Evolutionary conservation across 495 filamentous ascomycete species (phyloP).

Genomic region (Aspergillus heteromorphus): DNA sequence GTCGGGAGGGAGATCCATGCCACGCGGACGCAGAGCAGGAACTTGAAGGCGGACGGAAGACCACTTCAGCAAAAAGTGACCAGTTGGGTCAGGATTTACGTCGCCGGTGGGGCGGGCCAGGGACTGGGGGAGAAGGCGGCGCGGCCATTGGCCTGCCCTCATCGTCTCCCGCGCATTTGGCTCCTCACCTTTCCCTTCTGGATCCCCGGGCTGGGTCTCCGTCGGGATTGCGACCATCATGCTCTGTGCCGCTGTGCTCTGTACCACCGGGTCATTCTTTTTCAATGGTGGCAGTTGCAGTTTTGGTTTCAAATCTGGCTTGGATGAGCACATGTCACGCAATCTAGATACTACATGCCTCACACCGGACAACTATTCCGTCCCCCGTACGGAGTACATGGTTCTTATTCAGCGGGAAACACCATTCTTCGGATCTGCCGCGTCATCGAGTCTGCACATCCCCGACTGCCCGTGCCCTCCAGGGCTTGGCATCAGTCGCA

Average conservation of each 20-base stretch:
- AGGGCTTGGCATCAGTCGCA: constrained; percentile 8
- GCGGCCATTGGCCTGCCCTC: neutral
- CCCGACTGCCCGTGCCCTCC: neutral
- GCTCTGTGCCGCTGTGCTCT: neutral
- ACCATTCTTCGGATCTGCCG: constrained; percentile 3
- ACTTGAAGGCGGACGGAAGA: neutral
- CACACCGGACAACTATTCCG: no score
- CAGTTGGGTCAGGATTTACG: constrained; percentile 14
- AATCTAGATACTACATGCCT: no score
- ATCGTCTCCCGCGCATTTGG: neutral
- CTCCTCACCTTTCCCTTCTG: neutral
- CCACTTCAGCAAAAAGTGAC: constrained; percentile 9
- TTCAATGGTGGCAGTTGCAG: neutral
- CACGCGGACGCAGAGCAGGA: neutral
- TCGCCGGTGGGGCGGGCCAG: constrained; percentile 5
- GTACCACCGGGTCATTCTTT: neutral
- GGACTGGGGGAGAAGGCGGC: neutral
- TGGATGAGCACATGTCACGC: no score
- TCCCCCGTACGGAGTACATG: no score
- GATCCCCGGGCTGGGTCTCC: neutral
- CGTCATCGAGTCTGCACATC: constrained; percentile 12
- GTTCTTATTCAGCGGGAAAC: neutral
- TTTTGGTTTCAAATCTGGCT: no score
- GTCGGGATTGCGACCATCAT: neutral
- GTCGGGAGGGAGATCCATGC: neutral